Conservation (phyloP, 192 early-diverging fungal genomes). For the Phlyctochytrium bullatum region DNA sequence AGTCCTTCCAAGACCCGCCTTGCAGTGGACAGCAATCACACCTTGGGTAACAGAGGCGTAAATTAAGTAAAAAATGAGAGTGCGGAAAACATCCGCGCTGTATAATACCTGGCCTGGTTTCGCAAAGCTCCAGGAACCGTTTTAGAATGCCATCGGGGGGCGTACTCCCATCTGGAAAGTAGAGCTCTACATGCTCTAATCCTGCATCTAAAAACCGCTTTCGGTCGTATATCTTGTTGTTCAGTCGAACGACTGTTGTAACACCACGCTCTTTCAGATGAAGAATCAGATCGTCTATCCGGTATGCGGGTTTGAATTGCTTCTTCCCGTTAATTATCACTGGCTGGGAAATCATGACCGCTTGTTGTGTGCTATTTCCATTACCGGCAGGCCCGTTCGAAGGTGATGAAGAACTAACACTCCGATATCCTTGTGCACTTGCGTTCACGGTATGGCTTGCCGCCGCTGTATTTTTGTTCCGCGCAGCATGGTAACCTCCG, state of each 20-base stretch:
- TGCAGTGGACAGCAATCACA: constrained; percentile 60
- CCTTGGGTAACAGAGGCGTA: constrained; percentile 20
- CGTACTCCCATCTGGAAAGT: constrained; percentile 68
- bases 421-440: neutral
- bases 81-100: neutral
- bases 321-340: constrained; percentile 5
- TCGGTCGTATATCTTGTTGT: constrained; percentile 65
- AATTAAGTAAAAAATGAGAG: constrained; percentile 2
- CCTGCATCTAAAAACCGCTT: constrained; percentile 52
- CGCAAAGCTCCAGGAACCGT: constrained; percentile 65
- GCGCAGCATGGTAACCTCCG: neutral
- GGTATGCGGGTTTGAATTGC: constrained; percentile 40
- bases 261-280: constrained; percentile 51
- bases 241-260: constrained; percentile 58
- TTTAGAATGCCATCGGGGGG: constrained; percentile 63
- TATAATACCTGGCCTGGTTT: constrained; percentile 40
- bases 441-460: neutral
- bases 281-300: constrained; percentile 49
- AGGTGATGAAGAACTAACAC: neutral
- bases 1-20: constrained; percentile 60
- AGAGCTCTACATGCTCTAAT: constrained; percentile 65
- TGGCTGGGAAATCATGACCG: neutral
- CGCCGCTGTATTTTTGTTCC: neutral
- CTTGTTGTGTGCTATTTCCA: neutral
- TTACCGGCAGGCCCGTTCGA: too few species aligned